Percentiles rank a stretch among this genome's conserved stretches.
Evolutionary conservation across 495 filamentous ascomycete genomes (phyloP).

Genomic region (Aspergillus panamensis): DNA sequence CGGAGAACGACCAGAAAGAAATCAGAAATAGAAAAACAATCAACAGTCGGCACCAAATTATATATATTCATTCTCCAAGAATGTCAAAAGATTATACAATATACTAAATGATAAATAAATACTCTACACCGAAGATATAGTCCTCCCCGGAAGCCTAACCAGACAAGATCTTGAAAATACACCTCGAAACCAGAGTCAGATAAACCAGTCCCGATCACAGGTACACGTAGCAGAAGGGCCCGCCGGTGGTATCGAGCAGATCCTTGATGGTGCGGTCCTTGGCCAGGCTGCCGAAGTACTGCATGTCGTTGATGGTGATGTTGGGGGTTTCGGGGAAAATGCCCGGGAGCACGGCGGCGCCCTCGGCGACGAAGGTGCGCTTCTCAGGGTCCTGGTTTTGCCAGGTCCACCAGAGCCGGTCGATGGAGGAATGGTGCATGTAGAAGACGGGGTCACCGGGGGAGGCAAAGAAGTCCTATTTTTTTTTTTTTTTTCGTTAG

Average conservation of each 20-base stretch:
- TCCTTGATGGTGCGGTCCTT: constrained; percentile 24
- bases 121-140: too few relatives aligned
- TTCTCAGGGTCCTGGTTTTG: constrained; percentile 31
- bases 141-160: too few relatives aligned
- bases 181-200: too few relatives aligned
- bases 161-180: too few relatives aligned
- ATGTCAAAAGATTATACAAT: too few relatives aligned
- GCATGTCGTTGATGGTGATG: constrained; percentile 15
- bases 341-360: constrained; percentile 11
- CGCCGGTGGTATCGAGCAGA: constrained; percentile 38
- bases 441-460: constrained; percentile 53
- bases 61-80: too few relatives aligned
- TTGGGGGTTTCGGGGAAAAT: constrained; percentile 5
- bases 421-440: constrained; percentile 55
- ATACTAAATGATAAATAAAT: too few relatives aligned
- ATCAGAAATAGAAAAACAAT: too few relatives aligned
- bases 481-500: too few relatives aligned
- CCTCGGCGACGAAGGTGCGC: constrained; percentile 20
- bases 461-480: constrained; percentile 32
- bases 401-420: constrained; percentile 59
- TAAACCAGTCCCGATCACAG: too few relatives aligned
- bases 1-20: too few relatives aligned
- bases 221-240: constrained; percentile 50
- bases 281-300: constrained; percentile 10
- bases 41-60: too few relatives aligned